phyloP scores from a whole-genome alignment of 1,139 yeast species.

The Schizosaccharomyces versatilis region DNA sequence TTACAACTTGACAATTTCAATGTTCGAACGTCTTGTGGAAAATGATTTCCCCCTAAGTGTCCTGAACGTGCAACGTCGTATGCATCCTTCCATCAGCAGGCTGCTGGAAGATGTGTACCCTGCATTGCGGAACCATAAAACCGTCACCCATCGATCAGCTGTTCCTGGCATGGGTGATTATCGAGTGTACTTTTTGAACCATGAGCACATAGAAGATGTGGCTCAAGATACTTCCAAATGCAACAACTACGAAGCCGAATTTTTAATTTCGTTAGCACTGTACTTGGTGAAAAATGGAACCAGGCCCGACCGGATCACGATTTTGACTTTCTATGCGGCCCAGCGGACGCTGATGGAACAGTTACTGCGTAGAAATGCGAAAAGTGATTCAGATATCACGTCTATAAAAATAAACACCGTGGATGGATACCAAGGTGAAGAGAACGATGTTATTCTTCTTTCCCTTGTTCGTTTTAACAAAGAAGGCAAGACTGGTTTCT shows the following conservation, averaged over 20 bases:
- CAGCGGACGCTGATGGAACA: neutral
- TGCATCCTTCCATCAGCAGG: neutral
- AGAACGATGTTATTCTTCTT: constrained; percentile 59
- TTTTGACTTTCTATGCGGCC: neutral
- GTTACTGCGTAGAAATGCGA: neutral
- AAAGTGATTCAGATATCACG: constrained; percentile 17
- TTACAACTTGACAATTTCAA: neutral
- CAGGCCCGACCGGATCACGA: neutral
- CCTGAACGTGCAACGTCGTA: neutral
- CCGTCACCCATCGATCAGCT: neutral
- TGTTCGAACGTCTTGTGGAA: neutral
- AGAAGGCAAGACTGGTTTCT: constrained; percentile 47
- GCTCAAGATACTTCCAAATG: neutral
- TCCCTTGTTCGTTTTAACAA: constrained; percentile 59
- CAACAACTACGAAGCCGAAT: neutral
- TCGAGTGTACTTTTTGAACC: neutral
- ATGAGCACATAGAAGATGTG: neutral
- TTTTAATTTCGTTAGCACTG: neutral
- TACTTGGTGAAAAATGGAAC: neutral
- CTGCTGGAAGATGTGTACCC: neutral
- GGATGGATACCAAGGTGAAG: constrained; percentile 81
- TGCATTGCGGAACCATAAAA: neutral
- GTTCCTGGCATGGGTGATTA: neutral
- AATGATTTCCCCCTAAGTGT: neutral
- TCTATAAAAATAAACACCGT: constrained; percentile 60